Percentiles rank a stretch among this genome's conserved stretches.
Conservation (phyloP, 495 filamentous ascomycete species). For the Neurospora sp. region DNA sequence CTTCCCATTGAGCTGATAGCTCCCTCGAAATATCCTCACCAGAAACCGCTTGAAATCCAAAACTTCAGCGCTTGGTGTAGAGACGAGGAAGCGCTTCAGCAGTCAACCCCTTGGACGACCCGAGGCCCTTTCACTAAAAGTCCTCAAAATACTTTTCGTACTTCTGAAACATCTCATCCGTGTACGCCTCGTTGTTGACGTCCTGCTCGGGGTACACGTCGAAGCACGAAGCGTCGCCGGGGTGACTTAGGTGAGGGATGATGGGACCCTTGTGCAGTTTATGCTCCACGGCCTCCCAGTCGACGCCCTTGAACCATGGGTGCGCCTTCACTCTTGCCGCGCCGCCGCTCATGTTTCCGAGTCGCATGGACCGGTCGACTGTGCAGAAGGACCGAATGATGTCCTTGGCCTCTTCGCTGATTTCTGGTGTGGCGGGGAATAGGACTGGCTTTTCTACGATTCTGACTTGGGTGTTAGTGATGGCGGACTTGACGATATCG, state of each 20-base stretch:
- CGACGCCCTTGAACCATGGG: slow-evolving; percentile 71
- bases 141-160: slow-evolving; percentile 73
- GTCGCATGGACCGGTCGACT: slow-evolving; percentile 72
- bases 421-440: slow-evolving; percentile 50
- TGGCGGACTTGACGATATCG: neutral
- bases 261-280: slow-evolving; percentile 69
- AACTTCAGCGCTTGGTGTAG: too few relatives aligned
- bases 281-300: slow-evolving; percentile 77
- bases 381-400: slow-evolving; percentile 82
- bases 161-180: slow-evolving; percentile 57
- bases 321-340: slow-evolving; percentile 74
- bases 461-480: slow-evolving; percentile 26
- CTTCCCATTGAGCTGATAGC: neutral
- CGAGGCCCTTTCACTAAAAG: slow-evolving; percentile 39
- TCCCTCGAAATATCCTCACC: neutral
- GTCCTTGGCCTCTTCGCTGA: slow-evolving; percentile 68
- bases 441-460: slow-evolving; percentile 65
- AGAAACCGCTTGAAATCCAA: neutral
- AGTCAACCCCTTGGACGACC: neutral
- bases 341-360: slow-evolving; percentile 81
- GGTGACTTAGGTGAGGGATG: slow-evolving; percentile 66
- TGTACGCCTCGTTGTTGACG: slow-evolving; percentile 49
- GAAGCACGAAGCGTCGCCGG: slow-evolving; percentile 83
- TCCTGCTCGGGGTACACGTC: slow-evolving; percentile 68
- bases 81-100: too few relatives aligned